phyloP scores from a whole-genome alignment of 495 filamentous ascomycete genomes.

The Xylaria intraflava region DNA sequence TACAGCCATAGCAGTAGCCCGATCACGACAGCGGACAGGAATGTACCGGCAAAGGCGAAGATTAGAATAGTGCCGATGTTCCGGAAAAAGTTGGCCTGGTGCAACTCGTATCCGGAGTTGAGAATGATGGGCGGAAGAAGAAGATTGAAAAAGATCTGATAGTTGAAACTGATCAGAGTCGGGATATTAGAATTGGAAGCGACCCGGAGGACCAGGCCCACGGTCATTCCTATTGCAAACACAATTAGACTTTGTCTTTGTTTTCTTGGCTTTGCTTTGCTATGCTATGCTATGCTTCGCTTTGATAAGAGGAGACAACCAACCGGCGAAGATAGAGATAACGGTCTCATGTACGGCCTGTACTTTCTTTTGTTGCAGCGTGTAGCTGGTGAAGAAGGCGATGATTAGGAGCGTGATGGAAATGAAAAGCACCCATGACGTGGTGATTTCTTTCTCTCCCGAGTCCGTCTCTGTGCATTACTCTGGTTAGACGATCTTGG shows the following conservation, averaged over 20 bases:
- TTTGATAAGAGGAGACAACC: conserved; percentile 15
- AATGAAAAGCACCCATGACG: conserved; percentile 96
- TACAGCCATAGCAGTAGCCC: conserved; percentile 82
- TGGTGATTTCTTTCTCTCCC: conserved; percentile 76
- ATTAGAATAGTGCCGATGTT: conserved; percentile 97
- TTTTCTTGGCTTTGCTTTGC: neutral
- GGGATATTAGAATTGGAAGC: conserved; percentile 73
- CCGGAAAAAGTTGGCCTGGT: conserved; percentile 97
- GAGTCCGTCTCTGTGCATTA: conserved; percentile 37
- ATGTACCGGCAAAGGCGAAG: conserved; percentile 97
- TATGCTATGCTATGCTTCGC: neutral
- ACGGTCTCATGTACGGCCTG: conserved; percentile 98
- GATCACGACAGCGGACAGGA: conserved; percentile 91
- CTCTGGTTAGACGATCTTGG: conserved; percentile 18
- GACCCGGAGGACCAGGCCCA: conserved; percentile 82
- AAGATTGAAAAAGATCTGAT: conserved; percentile 98
- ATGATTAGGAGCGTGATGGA: conserved; percentile 86
- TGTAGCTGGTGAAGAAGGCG: conserved; percentile 94
- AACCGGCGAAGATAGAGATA: conserved; percentile 94
- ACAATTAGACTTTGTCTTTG: conserved; percentile 1
- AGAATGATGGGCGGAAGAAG: conserved; percentile 96
- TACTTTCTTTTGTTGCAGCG: conserved; percentile 88
- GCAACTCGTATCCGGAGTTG: conserved; percentile 92
- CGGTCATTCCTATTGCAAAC: conserved; percentile 71
- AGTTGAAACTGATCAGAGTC: conserved; percentile 87